Base-by-base conservation (phyloP, 805 yeast species). In the Dipodascus geniculatus region DNA sequence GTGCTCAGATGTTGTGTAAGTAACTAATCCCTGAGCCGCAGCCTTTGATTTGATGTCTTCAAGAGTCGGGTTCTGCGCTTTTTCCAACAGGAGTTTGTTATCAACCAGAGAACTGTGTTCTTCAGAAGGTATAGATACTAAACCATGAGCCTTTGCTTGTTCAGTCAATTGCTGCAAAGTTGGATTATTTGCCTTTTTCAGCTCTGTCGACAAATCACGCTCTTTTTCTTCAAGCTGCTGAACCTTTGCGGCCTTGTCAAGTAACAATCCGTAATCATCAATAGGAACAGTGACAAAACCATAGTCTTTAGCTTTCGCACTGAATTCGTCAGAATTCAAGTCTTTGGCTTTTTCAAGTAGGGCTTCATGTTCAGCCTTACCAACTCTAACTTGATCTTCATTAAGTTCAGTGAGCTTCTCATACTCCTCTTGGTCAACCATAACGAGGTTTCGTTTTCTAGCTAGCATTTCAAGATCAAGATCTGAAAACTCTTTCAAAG, bases 301-400 rank as follows among this genome's bases (percentile, higher is more conserved):
- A 28, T 6, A 28, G 33, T 28, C 33, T 28, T 28, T 28, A 11
- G 33, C 33, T 28, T 28, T 28, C 9, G 33, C 11, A 6, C 11
- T 28, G 33, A 68, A 22, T 2, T 61, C 60, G 20, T 57, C 58
- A 53, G 61, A 58, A 6, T 66, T 68, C 28, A 58, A 54, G 1
- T 49, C 55, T 1, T 51, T 55, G 3, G 65, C 66, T 48, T 57
- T 58, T 3, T 53, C 52, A 2, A 50, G 48, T n/a, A 61, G 4
- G 4, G 4, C 17, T 23, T 47, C 24, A 33, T 51, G 51, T n/a
- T 38, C 44, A 14, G 20, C 14, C 42, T 52, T 50, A 3, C 50
- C 56, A 1, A 24, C 23, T 9, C 53, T 53, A 11, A 35, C 22
- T 4, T 28, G 14, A 2, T 28, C 48, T 17, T 53, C 58, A 3